Evolutionary conservation across 805 yeast genomes (phyloP), one percentile per base, ranked within the genome.

Genomic region (Candida argentea): DNA sequence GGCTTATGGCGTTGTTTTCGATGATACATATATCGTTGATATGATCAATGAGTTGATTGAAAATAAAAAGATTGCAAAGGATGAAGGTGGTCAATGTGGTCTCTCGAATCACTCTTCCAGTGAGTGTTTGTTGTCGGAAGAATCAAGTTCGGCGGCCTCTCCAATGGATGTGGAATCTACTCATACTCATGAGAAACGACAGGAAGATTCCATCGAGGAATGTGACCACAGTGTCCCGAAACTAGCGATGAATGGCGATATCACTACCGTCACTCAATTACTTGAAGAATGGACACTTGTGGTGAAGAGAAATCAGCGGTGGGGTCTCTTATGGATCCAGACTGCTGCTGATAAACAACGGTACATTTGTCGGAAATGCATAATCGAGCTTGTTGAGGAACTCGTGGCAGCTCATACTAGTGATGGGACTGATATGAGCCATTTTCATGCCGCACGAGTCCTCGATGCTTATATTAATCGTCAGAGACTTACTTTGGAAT

Each of bases 311-410:
- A 12, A 20, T 8, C 25, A 21, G 10, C 16, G 9, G 9, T 27
- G 29, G 29, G 25, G 17, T 14, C 19, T 27, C 12, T 12, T 21
- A 6, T 27, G 29, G 29, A 27, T 27, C 25, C 15, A 27, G 15
- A 20, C 21, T 12, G 20, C 11, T 7, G 14, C 7, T 21, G 13
- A 18, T 16, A 16, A 16, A 4, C 17, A 27, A 12, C 25, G 23
- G 11, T 27, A 22, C 13, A 21, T 21, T 6, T 13, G 11, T 11
- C 11, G 29, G 17, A 27, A 22, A 21, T 16, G 24, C 14, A 21
- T 27, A 5, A 21, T 20, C n/a, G 20, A 22, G n/a, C 22, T 27
- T 18, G 16, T 27, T 3, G 24, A 27, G n/a, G 29, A 27, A 8
- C 14, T 27, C 4, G 17, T 21, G 6, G 19, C 25, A 4, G 25